Base-by-base conservation (phyloP, 2,329 filamentous ascomycete genomes). In the Nothophaeocryptopus gaeumannii region DNA sequence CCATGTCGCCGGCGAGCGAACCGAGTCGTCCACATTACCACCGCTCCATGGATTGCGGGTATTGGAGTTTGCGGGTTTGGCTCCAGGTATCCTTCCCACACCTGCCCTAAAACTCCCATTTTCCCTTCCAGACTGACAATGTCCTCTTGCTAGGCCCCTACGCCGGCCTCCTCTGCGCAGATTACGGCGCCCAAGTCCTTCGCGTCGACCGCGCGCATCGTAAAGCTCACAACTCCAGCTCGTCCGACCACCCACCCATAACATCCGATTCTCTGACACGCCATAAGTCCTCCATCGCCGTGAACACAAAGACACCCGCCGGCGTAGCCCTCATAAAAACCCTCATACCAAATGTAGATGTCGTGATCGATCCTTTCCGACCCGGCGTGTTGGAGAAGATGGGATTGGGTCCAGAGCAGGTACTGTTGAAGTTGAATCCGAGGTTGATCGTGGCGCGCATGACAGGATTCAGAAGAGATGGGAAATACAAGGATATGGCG, bases 351-450 rank as follows among this genome's bases (percentile, higher is more conserved):
- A 67, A 74, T 12, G 78, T 83, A 48, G 92, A 97, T 70, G 77
- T 96, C 32, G 70, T 97, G 26, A 93, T 97, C 68, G 93, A 97
- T 68, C 92, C 93, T 0, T 97, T 90, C 75, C 87, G 92, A 0
- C 92, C 92, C 0, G 89, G 90, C 32, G 89, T 96, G 1, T 79
- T 97, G 2, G 92, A 97, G 72, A 87, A 85, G 44, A 81, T 92
- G 8, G 86, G 86, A 0, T 80, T 97, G 1, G 84, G 83, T 0
- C 92, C 92, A 0, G 70, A 76, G 7, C 77, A 80, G 0, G 79
- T 80, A 1, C 76, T 96, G 7, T 73, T 83, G 26, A 74, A 71
- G 16, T 65, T 80, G 13, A 96, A 96, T 68, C 86, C 85, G 9
- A 76, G 84, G 0, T 73, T 97, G 2, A 82, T 97, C 46, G 83